Evolutionary conservation across 495 filamentous ascomycete species (phyloP).

Genomic region (Bacidia gigantensis): DNA sequence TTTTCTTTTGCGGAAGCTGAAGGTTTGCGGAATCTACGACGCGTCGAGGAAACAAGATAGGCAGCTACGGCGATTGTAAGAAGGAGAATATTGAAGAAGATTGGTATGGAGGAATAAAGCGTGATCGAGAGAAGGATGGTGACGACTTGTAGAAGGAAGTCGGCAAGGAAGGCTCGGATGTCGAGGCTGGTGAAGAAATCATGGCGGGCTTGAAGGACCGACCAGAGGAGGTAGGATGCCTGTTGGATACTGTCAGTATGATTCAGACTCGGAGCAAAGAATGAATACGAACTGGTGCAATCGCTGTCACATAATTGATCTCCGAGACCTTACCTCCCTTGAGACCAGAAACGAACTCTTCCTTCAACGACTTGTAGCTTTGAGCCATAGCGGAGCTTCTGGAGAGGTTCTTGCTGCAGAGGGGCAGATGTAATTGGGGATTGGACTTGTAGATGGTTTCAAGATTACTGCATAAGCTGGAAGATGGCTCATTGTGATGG

Average conservation of each 20-base stretch:
- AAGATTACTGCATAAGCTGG: no score
- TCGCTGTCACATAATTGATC: conserved; percentile 71
- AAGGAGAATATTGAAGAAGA: conserved; percentile 64
- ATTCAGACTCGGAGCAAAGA: conserved; percentile 7
- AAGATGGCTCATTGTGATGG: no score
- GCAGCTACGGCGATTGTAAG: conserved; percentile 53
- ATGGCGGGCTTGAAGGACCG: conserved; percentile 73
- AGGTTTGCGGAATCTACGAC: conserved; percentile 45
- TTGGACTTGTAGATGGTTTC: no score
- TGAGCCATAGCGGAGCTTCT: conserved; percentile 39
- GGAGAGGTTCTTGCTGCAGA: not conserved
- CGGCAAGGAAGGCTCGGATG: conserved; percentile 49
- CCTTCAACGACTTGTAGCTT: conserved; percentile 79
- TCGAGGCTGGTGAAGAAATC: conserved; percentile 70
- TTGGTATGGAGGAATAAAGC: conserved; percentile 62
- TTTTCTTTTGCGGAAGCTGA: conserved; percentile 26
- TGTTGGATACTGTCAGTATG: conserved; percentile 24
- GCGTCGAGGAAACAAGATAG: conserved; percentile 34
- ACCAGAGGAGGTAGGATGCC: conserved; percentile 78
- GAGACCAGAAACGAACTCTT: conserved; percentile 88
- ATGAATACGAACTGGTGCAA: conserved; percentile 58
- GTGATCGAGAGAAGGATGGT: conserved; percentile 75
- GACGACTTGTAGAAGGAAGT: conserved; percentile 77
- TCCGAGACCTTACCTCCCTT: conserved; percentile 73
- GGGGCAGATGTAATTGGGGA: not conserved